These are phyloP conservation scores for Trametes cinnabarina DNA, from an alignment of 768 basidiomycete species.

Conservation along the genomic window DNA sequence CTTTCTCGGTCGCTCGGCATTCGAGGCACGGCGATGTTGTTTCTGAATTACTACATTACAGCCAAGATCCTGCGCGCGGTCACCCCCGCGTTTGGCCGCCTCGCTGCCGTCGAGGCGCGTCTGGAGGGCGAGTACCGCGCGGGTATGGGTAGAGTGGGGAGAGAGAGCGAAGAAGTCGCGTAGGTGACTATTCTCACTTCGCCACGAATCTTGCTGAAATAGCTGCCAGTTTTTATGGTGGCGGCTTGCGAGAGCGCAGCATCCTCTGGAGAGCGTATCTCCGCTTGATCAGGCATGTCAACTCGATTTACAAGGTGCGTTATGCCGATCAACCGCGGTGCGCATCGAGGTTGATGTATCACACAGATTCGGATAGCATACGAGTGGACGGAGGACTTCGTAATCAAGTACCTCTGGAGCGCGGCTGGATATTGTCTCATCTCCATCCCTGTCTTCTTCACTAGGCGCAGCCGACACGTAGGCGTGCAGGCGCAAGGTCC, in stretches of 20 bases:
- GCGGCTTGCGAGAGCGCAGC: slow-evolving; percentile 76
- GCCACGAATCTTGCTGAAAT: background rate
- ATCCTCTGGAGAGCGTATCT: slow-evolving; percentile 79
- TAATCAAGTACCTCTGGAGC: slow-evolving; percentile 96
- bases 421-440: slow-evolving; percentile 91
- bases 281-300: slow-evolving; percentile 81
- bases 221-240: slow-evolving; percentile 78
- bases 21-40: slow-evolving; percentile 78
- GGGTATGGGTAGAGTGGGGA: slow-evolving; percentile 79
- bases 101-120: slow-evolving; percentile 84
- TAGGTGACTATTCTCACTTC: slow-evolving; percentile 36
- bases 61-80: slow-evolving; percentile 78
- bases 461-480: slow-evolving; percentile 40
- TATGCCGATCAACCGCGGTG: background rate
- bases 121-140: slow-evolving; percentile 90
- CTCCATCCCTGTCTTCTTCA: slow-evolving; percentile 84
- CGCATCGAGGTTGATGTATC: background rate
- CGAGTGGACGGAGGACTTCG: slow-evolving; percentile 95
- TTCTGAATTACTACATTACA: slow-evolving; percentile 84
- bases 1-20: slow-evolving; percentile 83
- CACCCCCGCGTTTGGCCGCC: slow-evolving; percentile 88
- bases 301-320: slow-evolving; percentile 83
- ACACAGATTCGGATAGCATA: slow-evolving; percentile 81
- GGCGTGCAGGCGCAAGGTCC: slow-evolving; percentile 22
- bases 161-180: slow-evolving; percentile 94